These are phyloP conservation scores for Thermomucor indicae-seudaticae DNA, from an alignment of 371 early-diverging fungal genomes.

Conservation along the genomic window DNA sequence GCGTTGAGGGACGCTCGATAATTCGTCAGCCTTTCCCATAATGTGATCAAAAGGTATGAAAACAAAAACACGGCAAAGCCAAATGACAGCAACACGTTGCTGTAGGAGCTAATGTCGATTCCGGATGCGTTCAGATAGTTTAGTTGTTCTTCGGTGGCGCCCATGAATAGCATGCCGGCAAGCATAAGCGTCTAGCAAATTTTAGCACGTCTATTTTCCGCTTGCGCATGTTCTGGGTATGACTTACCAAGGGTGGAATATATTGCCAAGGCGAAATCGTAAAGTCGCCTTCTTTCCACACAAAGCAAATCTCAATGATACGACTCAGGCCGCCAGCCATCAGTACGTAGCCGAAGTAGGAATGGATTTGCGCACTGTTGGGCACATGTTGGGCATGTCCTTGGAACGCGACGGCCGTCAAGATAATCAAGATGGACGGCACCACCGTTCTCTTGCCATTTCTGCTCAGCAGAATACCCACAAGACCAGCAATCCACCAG, in stretches of 20 bases:
- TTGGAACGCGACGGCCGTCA: conserved; percentile 61
- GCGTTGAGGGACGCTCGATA: conserved; percentile 13
- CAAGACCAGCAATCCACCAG: conserved; percentile 65
- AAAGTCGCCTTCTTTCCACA: conserved; percentile 43
- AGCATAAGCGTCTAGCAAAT: conserved; percentile 40
- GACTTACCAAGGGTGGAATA: conserved; percentile 44
- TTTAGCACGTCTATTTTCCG: not conserved
- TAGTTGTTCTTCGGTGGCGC: conserved; percentile 59
- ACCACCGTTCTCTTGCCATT: conserved; percentile 53
- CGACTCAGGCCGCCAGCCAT: conserved; percentile 56
- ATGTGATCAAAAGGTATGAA: conserved; percentile 41
- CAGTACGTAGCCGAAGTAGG: conserved; percentile 61
- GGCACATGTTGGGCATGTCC: conserved; percentile 59
- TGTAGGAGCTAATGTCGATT: conserved; percentile 56
- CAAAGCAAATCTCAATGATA: conserved; percentile 57
- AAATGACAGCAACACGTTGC: conserved; percentile 53
- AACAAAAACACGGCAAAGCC: conserved; percentile 55
- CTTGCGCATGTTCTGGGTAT: not conserved
- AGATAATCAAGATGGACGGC: conserved; percentile 55
- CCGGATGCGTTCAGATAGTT: conserved; percentile 27
- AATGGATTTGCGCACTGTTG: conserved; percentile 58
- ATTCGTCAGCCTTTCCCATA: conserved; percentile 37
- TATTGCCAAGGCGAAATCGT: conserved; percentile 42
- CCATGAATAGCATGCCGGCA: conserved; percentile 62
- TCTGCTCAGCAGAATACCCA: conserved; percentile 54